Percentiles rank a stretch among this genome's conserved stretches.
These are phyloP conservation scores for Fusarium newnesense DNA, from an alignment of 2,329 filamentous ascomycete species.

Conservation along the genomic window DNA sequence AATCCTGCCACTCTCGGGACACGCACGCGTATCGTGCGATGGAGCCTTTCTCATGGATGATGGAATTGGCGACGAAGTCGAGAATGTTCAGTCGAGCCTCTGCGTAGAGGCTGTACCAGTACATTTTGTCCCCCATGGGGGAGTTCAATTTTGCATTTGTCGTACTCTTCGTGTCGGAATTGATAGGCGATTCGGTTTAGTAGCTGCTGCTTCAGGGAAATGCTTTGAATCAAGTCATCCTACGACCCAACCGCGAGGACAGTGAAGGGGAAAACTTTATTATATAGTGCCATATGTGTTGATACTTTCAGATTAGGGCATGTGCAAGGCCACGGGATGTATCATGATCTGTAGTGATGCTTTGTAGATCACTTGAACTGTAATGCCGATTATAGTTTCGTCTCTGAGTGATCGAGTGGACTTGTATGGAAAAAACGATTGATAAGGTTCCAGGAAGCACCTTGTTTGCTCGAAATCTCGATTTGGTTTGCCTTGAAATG, in stretches of 20 bases:
- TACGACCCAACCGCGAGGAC: accelerated
- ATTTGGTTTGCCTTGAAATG: no score
- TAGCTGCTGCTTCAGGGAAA: background rate
- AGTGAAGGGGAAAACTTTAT: accelerated
- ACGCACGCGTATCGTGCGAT: background rate
- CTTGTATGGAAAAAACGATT: background rate
- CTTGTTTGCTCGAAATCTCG: no score
- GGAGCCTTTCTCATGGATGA: background rate
- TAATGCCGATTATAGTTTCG: background rate
- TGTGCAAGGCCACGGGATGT: background rate
- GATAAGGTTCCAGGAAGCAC: background rate
- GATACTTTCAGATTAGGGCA: background rate
- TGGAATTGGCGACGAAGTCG: background rate
- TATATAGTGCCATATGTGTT: accelerated
- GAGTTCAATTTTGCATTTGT: accelerated
- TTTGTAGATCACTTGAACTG: background rate
- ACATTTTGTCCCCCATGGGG: accelerated
- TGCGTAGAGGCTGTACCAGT: background rate
- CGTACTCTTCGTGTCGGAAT: background rate
- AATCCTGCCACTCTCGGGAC: background rate
- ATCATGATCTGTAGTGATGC: background rate
- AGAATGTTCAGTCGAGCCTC: background rate
- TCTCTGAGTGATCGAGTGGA: background rate
- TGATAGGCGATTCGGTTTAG: no score
- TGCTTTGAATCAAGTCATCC: background rate